These are phyloP conservation scores for Lagenidium giganteum DNA, from an alignment of 352 stramenopile genomes.

Conservation along the genomic window DNA sequence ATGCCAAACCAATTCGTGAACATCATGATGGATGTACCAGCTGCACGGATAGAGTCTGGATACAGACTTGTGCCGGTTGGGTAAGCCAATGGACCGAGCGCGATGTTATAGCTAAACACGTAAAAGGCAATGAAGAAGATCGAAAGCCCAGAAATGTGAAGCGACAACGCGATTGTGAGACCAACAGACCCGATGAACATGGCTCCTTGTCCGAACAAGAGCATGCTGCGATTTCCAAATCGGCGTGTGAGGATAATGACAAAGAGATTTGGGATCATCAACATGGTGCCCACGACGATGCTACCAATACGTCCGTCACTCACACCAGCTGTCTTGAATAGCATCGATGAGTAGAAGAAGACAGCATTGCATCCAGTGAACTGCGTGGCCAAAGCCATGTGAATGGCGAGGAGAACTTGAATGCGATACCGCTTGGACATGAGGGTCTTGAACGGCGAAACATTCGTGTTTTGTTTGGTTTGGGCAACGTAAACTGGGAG, in stretches of 20 bases:
- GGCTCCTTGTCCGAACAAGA: constrained; percentile 22
- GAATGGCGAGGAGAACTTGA: constrained; percentile 34
- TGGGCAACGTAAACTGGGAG: neutral
- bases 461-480: neutral
- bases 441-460: constrained; percentile 21
- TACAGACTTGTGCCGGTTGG: constrained; percentile 9
- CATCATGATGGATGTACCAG: neutral
- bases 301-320: constrained; percentile 25
- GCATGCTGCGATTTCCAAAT: constrained; percentile 30
- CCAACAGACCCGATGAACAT: constrained; percentile 33
- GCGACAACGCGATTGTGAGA: constrained; percentile 28
- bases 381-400: constrained; percentile 30
- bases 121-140: constrained; percentile 28
- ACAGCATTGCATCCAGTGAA: constrained; percentile 51
- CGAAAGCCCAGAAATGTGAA: constrained; percentile 19
- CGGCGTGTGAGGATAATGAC: constrained; percentile 9
- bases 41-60: constrained; percentile 13
- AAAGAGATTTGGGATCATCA: constrained; percentile 30
- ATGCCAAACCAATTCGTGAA: constrained; percentile 12
- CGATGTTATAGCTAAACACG: constrained; percentile 3
- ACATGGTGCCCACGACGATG: constrained; percentile 31
- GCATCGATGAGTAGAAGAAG: constrained; percentile 47
- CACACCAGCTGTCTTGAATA: constrained; percentile 30
- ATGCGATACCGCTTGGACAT: constrained; percentile 22
- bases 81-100: constrained; percentile 10